A percentile compares a stretch with the other conserved stretches of the same genome.
These are phyloP conservation scores for Lyophyllum semitale DNA, from an alignment of 768 basidiomycete genomes.

Conservation along the genomic window DNA sequence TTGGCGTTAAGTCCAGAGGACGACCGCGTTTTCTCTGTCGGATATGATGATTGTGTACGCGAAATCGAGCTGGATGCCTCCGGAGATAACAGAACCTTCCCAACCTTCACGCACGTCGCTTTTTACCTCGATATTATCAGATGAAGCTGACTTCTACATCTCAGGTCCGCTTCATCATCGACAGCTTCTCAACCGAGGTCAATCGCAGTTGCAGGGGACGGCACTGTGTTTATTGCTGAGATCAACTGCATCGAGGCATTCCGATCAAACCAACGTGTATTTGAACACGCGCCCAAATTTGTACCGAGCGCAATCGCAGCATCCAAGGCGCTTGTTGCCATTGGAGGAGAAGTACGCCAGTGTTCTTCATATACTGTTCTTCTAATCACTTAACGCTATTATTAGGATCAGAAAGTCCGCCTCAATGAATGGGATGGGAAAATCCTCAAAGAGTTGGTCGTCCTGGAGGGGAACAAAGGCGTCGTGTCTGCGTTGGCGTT, in stretches of 20 bases:
- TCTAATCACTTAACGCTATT: not conserved
- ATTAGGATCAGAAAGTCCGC: constrained; percentile 72
- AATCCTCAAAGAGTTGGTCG: constrained; percentile 52
- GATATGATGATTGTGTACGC: constrained; percentile 78
- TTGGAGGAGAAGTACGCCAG: constrained; percentile 75
- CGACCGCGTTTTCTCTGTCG: constrained; percentile 63
- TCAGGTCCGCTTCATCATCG: constrained; percentile 52
- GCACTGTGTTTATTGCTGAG: constrained; percentile 67
- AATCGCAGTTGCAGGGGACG: constrained; percentile 58
- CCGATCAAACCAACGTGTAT: constrained; percentile 68
- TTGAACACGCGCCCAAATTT: constrained; percentile 53
- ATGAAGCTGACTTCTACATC: not conserved
- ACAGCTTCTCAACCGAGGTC: constrained; percentile 69
- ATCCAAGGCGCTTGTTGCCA: constrained; percentile 53
- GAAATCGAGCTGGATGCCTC: constrained; percentile 53
- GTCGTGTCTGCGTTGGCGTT: constrained; percentile 76
- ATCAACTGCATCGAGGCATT: constrained; percentile 63
- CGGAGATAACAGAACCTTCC: constrained; percentile 50
- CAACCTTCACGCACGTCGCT: constrained; percentile 3
- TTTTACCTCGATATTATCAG: not conserved
- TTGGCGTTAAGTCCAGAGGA: constrained; percentile 50
- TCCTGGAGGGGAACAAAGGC: constrained; percentile 70
- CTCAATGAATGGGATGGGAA: constrained; percentile 75
- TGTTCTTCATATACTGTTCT: not conserved
- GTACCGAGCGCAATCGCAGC: constrained; percentile 61